phyloP scores from a whole-genome alignment of 2,329 filamentous ascomycete genomes.

The Akanthomyces dipterigenus region DNA sequence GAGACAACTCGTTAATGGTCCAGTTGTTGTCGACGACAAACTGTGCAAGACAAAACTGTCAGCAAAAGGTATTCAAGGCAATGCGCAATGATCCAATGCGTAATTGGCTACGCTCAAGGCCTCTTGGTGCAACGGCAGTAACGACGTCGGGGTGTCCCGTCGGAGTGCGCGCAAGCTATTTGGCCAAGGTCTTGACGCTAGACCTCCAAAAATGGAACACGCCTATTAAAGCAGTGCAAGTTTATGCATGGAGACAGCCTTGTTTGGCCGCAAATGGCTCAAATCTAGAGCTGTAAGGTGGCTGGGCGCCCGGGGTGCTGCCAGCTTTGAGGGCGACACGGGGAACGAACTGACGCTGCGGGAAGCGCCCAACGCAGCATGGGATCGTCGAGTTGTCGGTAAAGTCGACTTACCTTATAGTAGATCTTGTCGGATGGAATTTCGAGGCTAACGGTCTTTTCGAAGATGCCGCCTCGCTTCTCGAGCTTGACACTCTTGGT shows the following conservation, averaged over 20 bases:
- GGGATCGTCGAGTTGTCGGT: neutral
- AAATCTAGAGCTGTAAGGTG: neutral
- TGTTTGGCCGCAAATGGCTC: neutral
- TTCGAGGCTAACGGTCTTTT: conserved; percentile 73
- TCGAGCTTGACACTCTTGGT: conserved; percentile 77
- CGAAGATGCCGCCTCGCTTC: conserved; percentile 64
- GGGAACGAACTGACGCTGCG: neutral
- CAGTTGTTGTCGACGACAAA: conserved; percentile 93
- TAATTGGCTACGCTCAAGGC: neutral
- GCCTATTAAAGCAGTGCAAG: neutral
- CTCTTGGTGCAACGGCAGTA: neutral
- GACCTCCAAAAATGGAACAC: neutral
- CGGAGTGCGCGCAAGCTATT: neutral
- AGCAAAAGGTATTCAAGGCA: neutral
- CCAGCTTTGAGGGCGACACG: neutral
- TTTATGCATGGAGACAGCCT: neutral
- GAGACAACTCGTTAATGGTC: conserved; percentile 73
- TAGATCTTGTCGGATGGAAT: conserved; percentile 65
- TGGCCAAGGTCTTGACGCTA: neutral
- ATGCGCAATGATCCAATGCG: neutral
- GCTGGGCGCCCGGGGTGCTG: neutral
- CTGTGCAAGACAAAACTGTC: conserved; percentile 37
- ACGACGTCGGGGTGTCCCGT: neutral
- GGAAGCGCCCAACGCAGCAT: neutral
- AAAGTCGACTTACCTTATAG: conserved; percentile 72